phyloP scores from a whole-genome alignment of 805 yeast genomes.

The Myxozyma nipponensis region DNA sequence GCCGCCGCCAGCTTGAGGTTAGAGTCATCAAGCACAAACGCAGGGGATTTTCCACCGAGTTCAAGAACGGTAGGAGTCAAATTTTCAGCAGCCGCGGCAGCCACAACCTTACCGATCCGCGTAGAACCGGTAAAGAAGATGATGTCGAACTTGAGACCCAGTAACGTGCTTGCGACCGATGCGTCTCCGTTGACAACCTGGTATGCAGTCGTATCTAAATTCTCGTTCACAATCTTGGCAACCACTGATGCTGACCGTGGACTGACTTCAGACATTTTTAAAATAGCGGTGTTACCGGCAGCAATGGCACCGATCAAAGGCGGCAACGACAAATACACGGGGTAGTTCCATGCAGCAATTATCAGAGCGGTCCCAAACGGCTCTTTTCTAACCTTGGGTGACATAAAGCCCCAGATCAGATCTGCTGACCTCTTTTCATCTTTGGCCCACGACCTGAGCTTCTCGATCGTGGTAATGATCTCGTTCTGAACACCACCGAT shows the following conservation, averaged over 20 bases:
- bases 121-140: conserved; percentile 83
- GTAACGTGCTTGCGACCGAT: conserved; percentile 55
- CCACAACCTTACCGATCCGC: conserved; percentile 70
- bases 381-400: conserved; percentile 34
- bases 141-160: conserved; percentile 68
- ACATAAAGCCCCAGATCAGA: conserved; percentile 6
- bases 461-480: conserved; percentile 54
- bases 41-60: conserved; percentile 94
- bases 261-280: conserved; percentile 71
- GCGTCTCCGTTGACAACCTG: conserved; percentile 70
- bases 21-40: conserved; percentile 54
- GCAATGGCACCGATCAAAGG: conserved; percentile 80
- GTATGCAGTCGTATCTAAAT: conserved; percentile 55
- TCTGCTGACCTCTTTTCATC: conserved; percentile 39
- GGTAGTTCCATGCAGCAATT: conserved; percentile 79
- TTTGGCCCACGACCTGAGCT: conserved; percentile 58
- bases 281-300: conserved; percentile 74
- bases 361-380: conserved; percentile 65
- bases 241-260: conserved; percentile 59
- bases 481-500: conserved; percentile 50
- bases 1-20: conserved; percentile 45
- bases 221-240: conserved; percentile 50
- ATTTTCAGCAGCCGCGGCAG: conserved; percentile 76
- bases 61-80: conserved; percentile 79
- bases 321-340: conserved; percentile 56